Evolutionary conservation across 257 asterid genomes (phyloP).

Genomic region (Nicotiana obtusifolia): DNA sequence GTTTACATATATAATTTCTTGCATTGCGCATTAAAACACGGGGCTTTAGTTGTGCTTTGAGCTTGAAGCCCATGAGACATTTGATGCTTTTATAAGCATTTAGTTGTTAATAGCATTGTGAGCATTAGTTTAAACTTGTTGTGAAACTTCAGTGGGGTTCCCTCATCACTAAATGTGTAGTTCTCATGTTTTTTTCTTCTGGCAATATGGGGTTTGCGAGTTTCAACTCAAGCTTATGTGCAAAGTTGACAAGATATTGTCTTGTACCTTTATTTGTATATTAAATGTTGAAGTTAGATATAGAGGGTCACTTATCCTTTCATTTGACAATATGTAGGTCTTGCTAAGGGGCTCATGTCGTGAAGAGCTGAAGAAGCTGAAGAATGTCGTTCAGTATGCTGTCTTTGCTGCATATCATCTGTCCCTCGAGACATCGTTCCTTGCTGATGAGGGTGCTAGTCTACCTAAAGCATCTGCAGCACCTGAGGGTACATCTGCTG

Average conservation of each 20-base stretch:
- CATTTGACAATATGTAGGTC: conserved; percentile 41
- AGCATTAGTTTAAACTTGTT: neutral
- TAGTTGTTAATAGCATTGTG: neutral
- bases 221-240: neutral
- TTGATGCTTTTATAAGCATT: neutral
- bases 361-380: conserved; percentile 79
- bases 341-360: conserved; percentile 72
- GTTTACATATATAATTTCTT: neutral
- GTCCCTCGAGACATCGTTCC: conserved; percentile 82
- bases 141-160: conserved; percentile 1
- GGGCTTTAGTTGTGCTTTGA: neutral
- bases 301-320: conserved; percentile 11
- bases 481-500: conserved; percentile 30
- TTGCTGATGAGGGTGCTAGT: conserved; percentile 92
- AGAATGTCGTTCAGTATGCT: conserved; percentile 68
- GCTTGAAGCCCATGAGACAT: neutral
- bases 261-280: neutral
- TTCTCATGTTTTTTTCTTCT: neutral
- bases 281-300: neutral
- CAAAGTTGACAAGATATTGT: neutral
- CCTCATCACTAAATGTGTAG: neutral
- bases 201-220: neutral
- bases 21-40: neutral
- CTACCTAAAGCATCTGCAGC: conserved; percentile 47
- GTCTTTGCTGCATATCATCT: conserved; percentile 95